Base-by-base conservation (phyloP, 2,329 filamentous ascomycete genomes). In the Zarea fungicola region DNA sequence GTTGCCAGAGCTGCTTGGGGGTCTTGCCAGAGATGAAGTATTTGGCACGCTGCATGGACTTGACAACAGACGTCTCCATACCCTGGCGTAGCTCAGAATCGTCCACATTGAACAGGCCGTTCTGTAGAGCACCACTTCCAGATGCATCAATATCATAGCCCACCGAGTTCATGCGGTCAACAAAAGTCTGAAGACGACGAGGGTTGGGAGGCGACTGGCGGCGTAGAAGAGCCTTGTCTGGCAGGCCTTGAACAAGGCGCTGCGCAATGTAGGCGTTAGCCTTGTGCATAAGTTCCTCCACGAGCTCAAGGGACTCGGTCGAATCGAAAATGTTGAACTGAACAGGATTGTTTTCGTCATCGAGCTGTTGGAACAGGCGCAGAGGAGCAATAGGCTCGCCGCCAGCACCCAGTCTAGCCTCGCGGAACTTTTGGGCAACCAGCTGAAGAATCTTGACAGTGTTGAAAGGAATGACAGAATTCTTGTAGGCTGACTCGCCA, bases 331-430 rank as follows among this genome's bases (percentile, higher is more conserved):
- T 87, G 71, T 97, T 99, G 65, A 89, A 83, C 71, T 96, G 90
- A 34, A 97, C 91, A 3, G 92, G 93, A 46, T 96, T 89, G 66
- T 97, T 97, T 75, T 99, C 93, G 59, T 99, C 93, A 58, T 99
- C 93, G 34, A 97, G 78, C 70, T 96, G 91, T 68, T 96, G 90
- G 53, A 97, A 75, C 40, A 99, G 78, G 50, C 93, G 87, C 45
- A 99, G 80, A 34, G 92, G 85, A 28, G 91, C 87, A 59, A 96
- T 87, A 11, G 87, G 83, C 55, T 87, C 82, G 36, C 83, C 83
- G 29, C 87, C 85, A 45, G 90, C 85, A 49, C 87, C 88, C 51
- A 96, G 86, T 52, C 93, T 87, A 42, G 82, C 77, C 70, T 96
- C 89, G 36, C 90, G 86, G 77, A 97, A 95, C 67, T 93, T 96